Conservation (phyloP, 495 filamentous ascomycete genomes). For the Thozetella sp. region DNA sequence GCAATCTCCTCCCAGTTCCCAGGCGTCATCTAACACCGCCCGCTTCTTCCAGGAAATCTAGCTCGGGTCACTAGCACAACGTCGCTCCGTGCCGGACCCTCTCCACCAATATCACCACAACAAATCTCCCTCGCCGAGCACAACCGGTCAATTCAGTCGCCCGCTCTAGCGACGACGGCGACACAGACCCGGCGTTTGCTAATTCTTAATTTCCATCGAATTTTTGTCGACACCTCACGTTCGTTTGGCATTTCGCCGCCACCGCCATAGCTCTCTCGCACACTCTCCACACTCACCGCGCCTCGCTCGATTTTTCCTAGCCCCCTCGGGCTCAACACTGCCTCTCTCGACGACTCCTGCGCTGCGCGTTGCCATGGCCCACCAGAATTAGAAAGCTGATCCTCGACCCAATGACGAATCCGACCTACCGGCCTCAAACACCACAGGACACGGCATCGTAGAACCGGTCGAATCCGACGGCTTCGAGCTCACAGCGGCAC, state of each 20-base stretch:
- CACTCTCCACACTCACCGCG: neutral
- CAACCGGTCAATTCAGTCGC: neutral
- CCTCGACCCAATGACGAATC: neutral
- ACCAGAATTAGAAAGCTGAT: neutral
- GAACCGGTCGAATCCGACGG: neutral
- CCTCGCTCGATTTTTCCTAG: neutral
- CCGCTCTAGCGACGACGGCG: neutral
- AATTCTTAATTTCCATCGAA: neutral
- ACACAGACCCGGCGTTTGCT: neutral
- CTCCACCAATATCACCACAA: neutral
- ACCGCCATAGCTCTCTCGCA: neutral
- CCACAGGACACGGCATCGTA: too few relatives aligned
- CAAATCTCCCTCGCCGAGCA: neutral
- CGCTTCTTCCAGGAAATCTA: neutral
- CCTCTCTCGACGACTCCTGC: neutral
- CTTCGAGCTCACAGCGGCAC: slow-evolving; percentile 10
- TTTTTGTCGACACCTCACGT: neutral
- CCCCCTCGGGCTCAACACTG: too few relatives aligned
- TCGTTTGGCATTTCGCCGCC: slow-evolving; percentile 1
- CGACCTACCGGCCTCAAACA: neutral
- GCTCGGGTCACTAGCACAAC: neutral
- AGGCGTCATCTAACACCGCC: neutral
- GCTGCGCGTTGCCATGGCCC: neutral
- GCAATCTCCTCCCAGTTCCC: slow-evolving; percentile 1
- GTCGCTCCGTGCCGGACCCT: neutral